Base-by-base conservation (phyloP, 1,284 basidiomycete genomes). In the Heliocybe sulcata region DNA sequence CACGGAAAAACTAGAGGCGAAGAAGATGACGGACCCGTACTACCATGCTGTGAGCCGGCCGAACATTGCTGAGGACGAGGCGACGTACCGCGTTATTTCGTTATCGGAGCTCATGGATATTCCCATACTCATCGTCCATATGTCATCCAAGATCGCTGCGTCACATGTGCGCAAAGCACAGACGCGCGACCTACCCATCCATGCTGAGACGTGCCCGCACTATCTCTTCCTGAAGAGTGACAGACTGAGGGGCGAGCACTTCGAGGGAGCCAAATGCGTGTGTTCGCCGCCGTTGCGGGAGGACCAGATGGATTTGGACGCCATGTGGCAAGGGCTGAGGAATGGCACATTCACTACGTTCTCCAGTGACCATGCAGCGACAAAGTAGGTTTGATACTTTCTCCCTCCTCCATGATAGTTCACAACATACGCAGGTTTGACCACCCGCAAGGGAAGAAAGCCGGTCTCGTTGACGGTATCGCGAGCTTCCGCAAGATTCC, bases 61-160 rank as follows among this genome's bases (percentile, higher is more conserved):
- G 33, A 58, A 60, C 20, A 63, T 63, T 19, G 62, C 61, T 25
- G 62, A 63, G 33, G 52, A 55, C 16, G 62, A 63, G 53, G 62
- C 62, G 19, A 63, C 62, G 27, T 55, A 63, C 27, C 58, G 62
- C 6, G 62, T 57, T 12, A 59, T 63, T n/a, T 55, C 56, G n/a
- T 54, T 63, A 14, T 62, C 62, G n/a, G 62, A 63, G 45, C 57
- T 63, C n/a, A 63, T 63, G 60, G 61, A 63, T 35, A 58, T 60
- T 2, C 62, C 62, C 11, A 63, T 63, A 23, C 55, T 63, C 35
- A 57, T 63, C n/a, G 62, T 63, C 12, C 62, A 63, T 31, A 57
- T 63, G 45, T 63, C 62, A 2, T 55, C 61, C 20, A 59, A 53
- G 4, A 48, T 54, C n/a, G 58, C 62, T 11, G 55, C 58, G 27